These are phyloP conservation scores for Cyathus striatus DNA, from an alignment of 768 basidiomycete genomes.

Conservation along the genomic window DNA sequence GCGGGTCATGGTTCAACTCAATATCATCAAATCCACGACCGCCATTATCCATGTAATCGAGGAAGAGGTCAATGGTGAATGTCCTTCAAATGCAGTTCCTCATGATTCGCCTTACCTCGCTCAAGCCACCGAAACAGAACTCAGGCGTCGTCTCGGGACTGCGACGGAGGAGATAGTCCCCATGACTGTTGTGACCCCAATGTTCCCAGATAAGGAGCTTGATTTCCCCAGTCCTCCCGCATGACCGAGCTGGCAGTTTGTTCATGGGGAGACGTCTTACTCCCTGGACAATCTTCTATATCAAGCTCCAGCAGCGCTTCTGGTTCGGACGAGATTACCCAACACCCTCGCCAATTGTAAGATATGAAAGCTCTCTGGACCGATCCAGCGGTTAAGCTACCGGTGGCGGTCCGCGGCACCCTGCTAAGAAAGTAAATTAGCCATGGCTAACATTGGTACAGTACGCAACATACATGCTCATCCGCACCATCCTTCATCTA, in stretches of 20 bases:
- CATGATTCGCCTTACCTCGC: constrained; percentile 57
- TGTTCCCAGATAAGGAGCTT: too few relatives aligned
- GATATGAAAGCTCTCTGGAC: constrained; percentile 64
- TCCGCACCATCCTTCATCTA: too few relatives aligned
- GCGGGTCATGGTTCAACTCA: constrained; percentile 76
- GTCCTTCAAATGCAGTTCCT: constrained; percentile 30
- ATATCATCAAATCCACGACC: constrained; percentile 69
- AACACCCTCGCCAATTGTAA: constrained; percentile 54
- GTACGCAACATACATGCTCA: too few relatives aligned
- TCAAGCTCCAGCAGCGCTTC: constrained; percentile 2
- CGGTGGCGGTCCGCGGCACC: too few relatives aligned
- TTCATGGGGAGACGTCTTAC: constrained; percentile 44
- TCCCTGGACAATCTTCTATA: constrained; percentile 9
- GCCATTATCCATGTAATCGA: constrained; percentile 59
- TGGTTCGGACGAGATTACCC: constrained; percentile 30
- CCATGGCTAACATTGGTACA: too few relatives aligned
- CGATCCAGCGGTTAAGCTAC: constrained; percentile 45
- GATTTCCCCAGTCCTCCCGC: constrained; percentile 15
- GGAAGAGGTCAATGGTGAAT: constrained; percentile 42
- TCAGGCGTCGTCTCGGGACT: constrained; percentile 58
- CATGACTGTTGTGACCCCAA: too few relatives aligned
- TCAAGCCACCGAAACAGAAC: constrained; percentile 58
- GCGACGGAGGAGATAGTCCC: constrained; percentile 31
- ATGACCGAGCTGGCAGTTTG: constrained; percentile 47
- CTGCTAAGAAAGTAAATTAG: too few relatives aligned